These are phyloP conservation scores for Magnaporthiopsis incrustans DNA, from an alignment of 2,329 filamentous ascomycete genomes.

Conservation along the genomic window DNA sequence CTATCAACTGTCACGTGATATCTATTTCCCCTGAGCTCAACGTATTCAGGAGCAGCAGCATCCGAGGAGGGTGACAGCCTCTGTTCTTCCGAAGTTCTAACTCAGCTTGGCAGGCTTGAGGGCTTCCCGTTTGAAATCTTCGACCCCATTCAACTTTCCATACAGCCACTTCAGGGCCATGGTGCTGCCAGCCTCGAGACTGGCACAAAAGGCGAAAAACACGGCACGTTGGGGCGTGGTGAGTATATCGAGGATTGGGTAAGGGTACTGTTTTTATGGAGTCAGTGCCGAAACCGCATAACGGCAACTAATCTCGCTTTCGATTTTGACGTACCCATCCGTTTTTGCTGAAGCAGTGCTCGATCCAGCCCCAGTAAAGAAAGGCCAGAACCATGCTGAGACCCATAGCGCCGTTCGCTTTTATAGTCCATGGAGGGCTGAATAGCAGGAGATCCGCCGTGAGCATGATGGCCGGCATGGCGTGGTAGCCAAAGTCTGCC, in stretches of 20 bases:
- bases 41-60: background rate
- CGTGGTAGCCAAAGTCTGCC: conserved; percentile 56
- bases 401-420: conserved; percentile 48
- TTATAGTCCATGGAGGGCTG: conserved; percentile 65
- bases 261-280: conserved; percentile 55
- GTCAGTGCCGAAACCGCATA: background rate
- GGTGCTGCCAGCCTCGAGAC: conserved; percentile 65
- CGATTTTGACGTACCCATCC: conserved; percentile 41
- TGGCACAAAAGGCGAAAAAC: conserved; percentile 62
- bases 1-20: background rate
- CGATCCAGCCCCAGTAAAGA: conserved; percentile 70
- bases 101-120: conserved; percentile 22
- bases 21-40: background rate
- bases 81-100: conserved; percentile 5
- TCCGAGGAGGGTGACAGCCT: background rate
- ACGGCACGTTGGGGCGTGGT: conserved; percentile 55
- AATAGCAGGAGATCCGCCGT: conserved; percentile 58
- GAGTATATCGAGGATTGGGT: conserved; percentile 71
- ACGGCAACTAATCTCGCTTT: background rate
- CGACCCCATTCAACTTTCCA: conserved; percentile 53
- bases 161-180: conserved; percentile 63
- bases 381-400: conserved; percentile 54
- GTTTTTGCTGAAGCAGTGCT: conserved; percentile 66
- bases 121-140: conserved; percentile 29
- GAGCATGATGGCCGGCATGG: conserved; percentile 57